These are phyloP conservation scores for Verticillium isaacii DNA, from an alignment of 2,329 filamentous ascomycete species.

Conservation along the genomic window DNA sequence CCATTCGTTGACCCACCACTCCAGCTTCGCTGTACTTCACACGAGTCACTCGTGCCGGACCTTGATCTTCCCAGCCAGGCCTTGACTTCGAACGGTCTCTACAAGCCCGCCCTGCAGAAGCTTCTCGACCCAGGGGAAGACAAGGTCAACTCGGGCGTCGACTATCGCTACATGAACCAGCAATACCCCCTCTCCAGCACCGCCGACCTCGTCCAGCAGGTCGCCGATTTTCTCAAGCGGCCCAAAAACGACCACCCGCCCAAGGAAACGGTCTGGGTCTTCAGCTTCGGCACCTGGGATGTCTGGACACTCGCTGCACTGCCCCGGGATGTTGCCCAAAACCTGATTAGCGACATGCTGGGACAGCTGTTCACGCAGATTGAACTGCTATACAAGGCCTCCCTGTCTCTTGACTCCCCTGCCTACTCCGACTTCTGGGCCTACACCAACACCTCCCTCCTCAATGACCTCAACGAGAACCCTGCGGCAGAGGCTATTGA, in stretches of 20 bases:
- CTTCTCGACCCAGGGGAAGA: conserved; percentile 23
- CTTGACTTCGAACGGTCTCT: conserved; percentile 50
- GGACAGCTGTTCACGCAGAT: conserved; percentile 37
- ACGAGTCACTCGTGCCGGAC: conserved; percentile 40
- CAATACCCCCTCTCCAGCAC: conserved; percentile 35
- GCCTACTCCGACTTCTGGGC: conserved; percentile 41
- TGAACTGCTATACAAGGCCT: conserved; percentile 40
- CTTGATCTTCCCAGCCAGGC: conserved; percentile 39
- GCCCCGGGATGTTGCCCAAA: conserved; percentile 32
- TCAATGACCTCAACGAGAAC: conserved; percentile 14
- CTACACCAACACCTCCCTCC: conserved; percentile 17
- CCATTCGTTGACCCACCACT: neutral
- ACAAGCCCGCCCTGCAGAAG: conserved; percentile 38
- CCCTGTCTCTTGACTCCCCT: conserved; percentile 34
- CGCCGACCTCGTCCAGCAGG: conserved; percentile 38
- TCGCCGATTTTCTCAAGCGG: conserved; percentile 38
- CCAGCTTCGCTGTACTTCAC: conserved; percentile 40
- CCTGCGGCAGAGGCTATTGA: conserved; percentile 17
- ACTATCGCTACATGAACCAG: conserved; percentile 38
- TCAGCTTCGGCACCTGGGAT: conserved; percentile 51
- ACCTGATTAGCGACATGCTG: conserved; percentile 29
- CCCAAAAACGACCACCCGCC: conserved; percentile 26
- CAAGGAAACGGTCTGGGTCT: conserved; percentile 47
- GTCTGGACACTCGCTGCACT: conserved; percentile 46
- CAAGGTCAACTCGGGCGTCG: conserved; percentile 26